Percentiles rank a stretch among this genome's conserved stretches.
These are phyloP conservation scores for Papiliotrema flavescens DNA, from an alignment of 1,284 basidiomycete genomes.

Conservation along the genomic window DNA sequence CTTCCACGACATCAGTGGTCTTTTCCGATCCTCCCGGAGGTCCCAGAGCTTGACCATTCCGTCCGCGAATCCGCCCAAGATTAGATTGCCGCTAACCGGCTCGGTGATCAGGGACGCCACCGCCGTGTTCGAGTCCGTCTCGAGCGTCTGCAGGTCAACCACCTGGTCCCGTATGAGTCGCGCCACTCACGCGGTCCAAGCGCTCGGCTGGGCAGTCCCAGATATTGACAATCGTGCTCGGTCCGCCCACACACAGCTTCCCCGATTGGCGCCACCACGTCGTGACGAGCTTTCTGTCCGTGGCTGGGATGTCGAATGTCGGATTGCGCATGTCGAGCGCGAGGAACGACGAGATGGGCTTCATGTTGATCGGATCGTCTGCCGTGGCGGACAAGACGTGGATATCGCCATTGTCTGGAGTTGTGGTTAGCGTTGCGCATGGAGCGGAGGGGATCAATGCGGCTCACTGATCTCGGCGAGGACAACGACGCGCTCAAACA, in stretches of 20 bases:
- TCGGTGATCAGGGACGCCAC: constrained; percentile 31
- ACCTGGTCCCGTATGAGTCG: background rate
- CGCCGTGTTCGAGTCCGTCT: constrained; percentile 12
- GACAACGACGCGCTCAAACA: constrained; percentile 29
- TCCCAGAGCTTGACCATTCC: constrained; percentile 34
- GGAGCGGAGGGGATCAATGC: background rate
- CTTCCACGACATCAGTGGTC: constrained; percentile 19
- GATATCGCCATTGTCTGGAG: constrained; percentile 28
- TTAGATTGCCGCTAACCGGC: constrained; percentile 30
- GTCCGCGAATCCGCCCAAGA: constrained; percentile 23
- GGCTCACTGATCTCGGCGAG: constrained; percentile 34
- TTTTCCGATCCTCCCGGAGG: constrained; percentile 16
- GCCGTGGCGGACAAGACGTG: constrained; percentile 27
- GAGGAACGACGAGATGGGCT: constrained; percentile 27
- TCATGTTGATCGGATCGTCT: constrained; percentile 17
- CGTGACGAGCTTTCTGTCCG: constrained; percentile 15
- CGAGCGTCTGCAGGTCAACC: constrained; percentile 13
- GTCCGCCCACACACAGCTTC: constrained; percentile 26
- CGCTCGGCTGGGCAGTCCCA: constrained; percentile 40
- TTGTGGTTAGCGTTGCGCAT: constrained; percentile 1
- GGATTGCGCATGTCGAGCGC: constrained; percentile 19
- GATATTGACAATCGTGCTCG: constrained; percentile 22
- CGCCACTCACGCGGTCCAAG: constrained; percentile 19
- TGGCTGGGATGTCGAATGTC: background rate
- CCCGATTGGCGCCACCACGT: constrained; percentile 35